Conservation (phyloP, 2,329 filamentous ascomycete genomes). For the Fusarium napiforme region DNA sequence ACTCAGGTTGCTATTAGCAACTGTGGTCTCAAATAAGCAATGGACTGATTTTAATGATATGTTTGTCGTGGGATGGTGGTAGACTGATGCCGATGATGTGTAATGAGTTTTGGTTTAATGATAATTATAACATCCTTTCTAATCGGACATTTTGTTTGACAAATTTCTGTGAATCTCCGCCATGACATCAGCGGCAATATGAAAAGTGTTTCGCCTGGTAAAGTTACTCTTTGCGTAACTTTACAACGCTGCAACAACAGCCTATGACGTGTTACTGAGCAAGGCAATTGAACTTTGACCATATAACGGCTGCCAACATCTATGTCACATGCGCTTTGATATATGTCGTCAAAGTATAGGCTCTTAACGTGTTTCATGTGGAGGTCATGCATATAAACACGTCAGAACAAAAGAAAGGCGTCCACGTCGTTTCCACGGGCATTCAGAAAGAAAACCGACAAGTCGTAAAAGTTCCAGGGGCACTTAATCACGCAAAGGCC, state of each 20-base stretch:
- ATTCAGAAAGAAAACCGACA: rapidly evolving
- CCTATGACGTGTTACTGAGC: neutral
- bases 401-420: neutral
- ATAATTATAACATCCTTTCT: neutral
- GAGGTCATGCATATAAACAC: neutral
- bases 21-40: slow-evolving; percentile 49
- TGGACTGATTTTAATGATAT: neutral
- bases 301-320: neutral
- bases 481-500: rapidly evolving
- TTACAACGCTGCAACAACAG: rapidly evolving
- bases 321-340: neutral
- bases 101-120: neutral
- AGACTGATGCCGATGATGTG: neutral
- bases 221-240: neutral
- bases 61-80: rapidly evolving
- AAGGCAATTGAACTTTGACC: neutral
- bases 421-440: neutral
- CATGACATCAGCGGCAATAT: neutral
- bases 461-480: rapidly evolving
- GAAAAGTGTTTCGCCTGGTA: rapidly evolving
- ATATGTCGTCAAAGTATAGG: neutral
- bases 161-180: too few relatives aligned
- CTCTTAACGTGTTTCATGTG: neutral
- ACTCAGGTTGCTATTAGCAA: slow-evolving; percentile 55
- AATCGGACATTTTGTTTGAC: rapidly evolving